Percentiles rank a stretch among this genome's conserved stretches.
These are phyloP conservation scores for Pyricularia grisea DNA, from an alignment of 2,329 filamentous ascomycete species.

Conservation along the genomic window DNA sequence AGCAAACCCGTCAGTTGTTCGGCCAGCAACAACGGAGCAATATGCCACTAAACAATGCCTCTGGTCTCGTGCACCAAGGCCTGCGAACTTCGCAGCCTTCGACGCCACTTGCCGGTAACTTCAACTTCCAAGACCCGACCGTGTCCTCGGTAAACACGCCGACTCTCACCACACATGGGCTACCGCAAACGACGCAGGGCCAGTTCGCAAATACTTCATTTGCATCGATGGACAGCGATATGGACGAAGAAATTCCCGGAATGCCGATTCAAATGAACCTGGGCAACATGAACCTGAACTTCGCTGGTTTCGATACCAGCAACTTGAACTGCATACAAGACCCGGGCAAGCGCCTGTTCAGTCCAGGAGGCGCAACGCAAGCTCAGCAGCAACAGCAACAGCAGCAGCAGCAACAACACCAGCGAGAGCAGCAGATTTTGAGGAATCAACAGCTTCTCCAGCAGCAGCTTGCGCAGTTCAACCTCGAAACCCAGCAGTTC, in stretches of 20 bases:
- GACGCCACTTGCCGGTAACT: conserved; percentile 69
- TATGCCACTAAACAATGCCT: conserved; percentile 73
- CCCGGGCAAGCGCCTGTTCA: conserved; percentile 87
- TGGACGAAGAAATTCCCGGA: conserved; percentile 64
- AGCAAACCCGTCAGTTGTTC: conserved; percentile 61
- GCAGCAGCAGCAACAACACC: conserved; percentile 54
- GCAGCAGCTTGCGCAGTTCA: conserved; percentile 61
- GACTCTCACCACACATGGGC: conserved; percentile 64
- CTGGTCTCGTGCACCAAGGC: conserved; percentile 66
- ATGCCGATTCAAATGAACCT: conserved; percentile 50
- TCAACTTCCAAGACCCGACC: conserved; percentile 84
- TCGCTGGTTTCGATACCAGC: conserved; percentile 42
- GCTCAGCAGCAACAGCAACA: conserved; percentile 53
- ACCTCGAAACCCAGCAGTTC: conserved; percentile 67
- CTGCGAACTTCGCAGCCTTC: conserved; percentile 78
- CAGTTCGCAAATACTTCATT: conserved; percentile 29
- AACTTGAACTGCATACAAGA: conserved; percentile 68
- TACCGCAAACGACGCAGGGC: conserved; percentile 26
- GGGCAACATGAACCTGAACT: conserved; percentile 50
- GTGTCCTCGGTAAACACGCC: conserved; percentile 97
- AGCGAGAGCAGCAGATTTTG: conserved; percentile 47
- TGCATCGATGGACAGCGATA: conserved; percentile 51
- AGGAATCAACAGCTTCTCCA: conserved; percentile 54
- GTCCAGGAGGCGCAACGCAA: conserved; percentile 59
- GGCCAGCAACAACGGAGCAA: conserved; percentile 55